These are phyloP conservation scores for Ogataea kodamae DNA, from an alignment of 805 yeast genomes.

Conservation along the genomic window DNA sequence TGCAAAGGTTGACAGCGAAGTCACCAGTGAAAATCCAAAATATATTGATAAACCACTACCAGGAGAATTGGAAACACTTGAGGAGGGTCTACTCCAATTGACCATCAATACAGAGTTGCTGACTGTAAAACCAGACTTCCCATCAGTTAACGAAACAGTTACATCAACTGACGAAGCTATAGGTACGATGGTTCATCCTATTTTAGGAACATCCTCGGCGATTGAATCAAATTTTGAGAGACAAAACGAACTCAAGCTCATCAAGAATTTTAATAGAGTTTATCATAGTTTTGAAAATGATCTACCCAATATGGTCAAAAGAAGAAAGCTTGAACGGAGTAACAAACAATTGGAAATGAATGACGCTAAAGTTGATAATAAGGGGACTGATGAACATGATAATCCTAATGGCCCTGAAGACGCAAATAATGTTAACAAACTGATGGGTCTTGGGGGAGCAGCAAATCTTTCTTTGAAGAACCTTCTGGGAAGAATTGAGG, in stretches of 20 bases:
- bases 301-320: slow-evolving; percentile 66
- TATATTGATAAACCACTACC: slow-evolving; percentile 7
- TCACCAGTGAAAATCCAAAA: not conserved
- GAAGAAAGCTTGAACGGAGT: slow-evolving; percentile 74
- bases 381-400: slow-evolving; percentile 15
- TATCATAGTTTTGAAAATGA: slow-evolving; percentile 78
- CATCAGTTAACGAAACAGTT: slow-evolving; percentile 24
- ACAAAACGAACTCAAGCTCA: slow-evolving; percentile 37
- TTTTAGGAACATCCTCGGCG: slow-evolving; percentile 35
- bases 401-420: slow-evolving; percentile 21
- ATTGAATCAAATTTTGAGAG: slow-evolving; percentile 41
- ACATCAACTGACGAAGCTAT: slow-evolving; percentile 30
- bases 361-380: slow-evolving; percentile 17
- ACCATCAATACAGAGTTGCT: slow-evolving; percentile 19
- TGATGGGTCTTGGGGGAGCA: slow-evolving; percentile 50
- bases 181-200: slow-evolving; percentile 35
- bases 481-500: slow-evolving; percentile 72
- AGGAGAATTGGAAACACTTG: slow-evolving; percentile 12
- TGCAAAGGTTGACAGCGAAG: slow-evolving; percentile 3
- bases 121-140: slow-evolving; percentile 30
- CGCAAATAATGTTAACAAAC: slow-evolving; percentile 27
- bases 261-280: slow-evolving; percentile 65
- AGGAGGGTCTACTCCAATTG: slow-evolving; percentile 6
- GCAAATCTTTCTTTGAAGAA: slow-evolving; percentile 78
- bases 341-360: slow-evolving; percentile 60